Evolutionary conservation across 345 rosid species (phyloP).

Genomic region (Carallia pectinifolia): DNA sequence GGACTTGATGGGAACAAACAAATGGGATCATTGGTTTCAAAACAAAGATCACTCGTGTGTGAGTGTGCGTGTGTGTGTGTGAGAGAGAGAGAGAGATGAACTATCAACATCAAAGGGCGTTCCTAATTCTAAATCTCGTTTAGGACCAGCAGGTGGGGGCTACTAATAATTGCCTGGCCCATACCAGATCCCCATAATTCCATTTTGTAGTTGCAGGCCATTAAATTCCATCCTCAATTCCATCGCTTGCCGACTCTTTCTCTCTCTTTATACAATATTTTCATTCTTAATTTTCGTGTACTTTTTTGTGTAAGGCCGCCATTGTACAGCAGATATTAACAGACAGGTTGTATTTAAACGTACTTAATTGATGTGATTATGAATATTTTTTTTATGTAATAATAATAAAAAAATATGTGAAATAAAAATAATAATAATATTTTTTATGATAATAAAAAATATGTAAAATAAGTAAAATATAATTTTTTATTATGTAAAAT

Average conservation of each 20-base stretch:
- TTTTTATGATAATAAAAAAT: too few relatives aligned
- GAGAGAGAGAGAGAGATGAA: neutral
- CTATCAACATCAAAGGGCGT: conserved; percentile 23
- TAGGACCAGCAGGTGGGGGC: conserved; percentile 37
- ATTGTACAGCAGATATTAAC: too few relatives aligned
- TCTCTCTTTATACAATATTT: neutral
- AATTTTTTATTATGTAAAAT: too few relatives aligned
- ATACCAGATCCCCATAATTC: neutral
- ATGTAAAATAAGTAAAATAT: too few relatives aligned
- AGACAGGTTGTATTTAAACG: too few relatives aligned
- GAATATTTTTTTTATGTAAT: too few relatives aligned
- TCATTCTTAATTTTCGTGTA: neutral
- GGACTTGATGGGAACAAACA: conserved; percentile 1
- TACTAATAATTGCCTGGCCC: conserved; percentile 49
- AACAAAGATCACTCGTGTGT: neutral
- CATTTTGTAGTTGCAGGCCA: neutral
- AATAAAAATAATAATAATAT: too few relatives aligned
- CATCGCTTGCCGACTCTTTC: conserved; percentile 17
- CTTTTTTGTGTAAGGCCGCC: too few relatives aligned
- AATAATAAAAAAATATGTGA: too few relatives aligned
- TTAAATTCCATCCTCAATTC: neutral
- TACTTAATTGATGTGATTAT: too few relatives aligned
- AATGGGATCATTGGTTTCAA: neutral
- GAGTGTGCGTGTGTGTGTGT: neutral
- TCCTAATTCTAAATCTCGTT: conserved; percentile 25